Conservation (phyloP, 2,329 filamentous ascomycete genomes). For the Verticillium zaregamsianum region DNA sequence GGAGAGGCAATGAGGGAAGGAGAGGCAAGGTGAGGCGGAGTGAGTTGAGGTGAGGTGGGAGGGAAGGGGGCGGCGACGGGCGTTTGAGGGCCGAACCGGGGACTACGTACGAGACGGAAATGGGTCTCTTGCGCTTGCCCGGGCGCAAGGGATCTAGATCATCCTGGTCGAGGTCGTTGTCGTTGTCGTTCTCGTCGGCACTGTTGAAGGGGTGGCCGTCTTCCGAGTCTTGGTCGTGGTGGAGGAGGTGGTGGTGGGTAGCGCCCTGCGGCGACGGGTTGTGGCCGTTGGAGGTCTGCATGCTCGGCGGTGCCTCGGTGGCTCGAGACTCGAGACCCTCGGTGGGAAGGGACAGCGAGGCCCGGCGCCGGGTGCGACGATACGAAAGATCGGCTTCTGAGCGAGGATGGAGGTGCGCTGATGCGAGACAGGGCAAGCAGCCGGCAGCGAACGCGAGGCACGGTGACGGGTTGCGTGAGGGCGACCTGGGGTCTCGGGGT, state of each 20-base stretch:
- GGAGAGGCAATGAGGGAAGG: slow-evolving; percentile 9
- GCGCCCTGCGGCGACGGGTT: slow-evolving; percentile 10
- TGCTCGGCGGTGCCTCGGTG: slow-evolving; percentile 5
- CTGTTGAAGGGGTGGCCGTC: slow-evolving; percentile 38
- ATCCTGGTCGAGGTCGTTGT: slow-evolving; percentile 37
- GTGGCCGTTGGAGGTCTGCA: slow-evolving; percentile 15
- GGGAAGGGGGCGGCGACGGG: not conserved
- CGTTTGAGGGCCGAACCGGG: not conserved
- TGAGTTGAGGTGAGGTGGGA: not conserved
- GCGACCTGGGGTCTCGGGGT: slow-evolving; percentile 30
- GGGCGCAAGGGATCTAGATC: slow-evolving; percentile 35
- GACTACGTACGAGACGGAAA: slow-evolving; percentile 54
- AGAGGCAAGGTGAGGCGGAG: slow-evolving; percentile 1
- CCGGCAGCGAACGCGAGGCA: not conserved
- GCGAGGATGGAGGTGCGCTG: slow-evolving; percentile 11
- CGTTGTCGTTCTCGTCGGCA: slow-evolving; percentile 39
- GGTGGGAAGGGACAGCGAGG: not conserved
- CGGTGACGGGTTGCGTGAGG: not conserved
- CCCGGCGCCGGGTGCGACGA: not conserved
- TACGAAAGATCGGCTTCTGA: not conserved
- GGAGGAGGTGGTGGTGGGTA: slow-evolving; percentile 5
- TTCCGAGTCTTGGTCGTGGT: slow-evolving; percentile 41
- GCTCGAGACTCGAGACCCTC: not conserved
- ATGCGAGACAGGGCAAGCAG: not conserved
- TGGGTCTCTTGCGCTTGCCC: slow-evolving; percentile 56